Evolutionary conservation across 2,329 filamentous ascomycete genomes (phyloP).

Genomic region (Lasiodiplodia sp.): DNA sequence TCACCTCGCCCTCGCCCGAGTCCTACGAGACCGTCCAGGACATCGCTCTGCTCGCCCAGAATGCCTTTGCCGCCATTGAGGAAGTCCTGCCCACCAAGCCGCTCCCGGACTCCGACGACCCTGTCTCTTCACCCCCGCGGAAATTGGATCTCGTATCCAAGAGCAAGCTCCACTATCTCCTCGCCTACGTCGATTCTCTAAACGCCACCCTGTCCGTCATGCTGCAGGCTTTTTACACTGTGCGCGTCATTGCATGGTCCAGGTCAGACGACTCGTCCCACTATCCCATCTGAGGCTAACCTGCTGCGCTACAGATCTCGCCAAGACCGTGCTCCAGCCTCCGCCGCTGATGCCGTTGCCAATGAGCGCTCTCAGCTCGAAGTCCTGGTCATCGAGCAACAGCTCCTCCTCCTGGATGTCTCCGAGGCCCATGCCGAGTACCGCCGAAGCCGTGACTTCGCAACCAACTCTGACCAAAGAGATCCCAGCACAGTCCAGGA

Average conservation of each 20-base stretch:
- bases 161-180: conserved; percentile 42
- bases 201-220: conserved; percentile 47
- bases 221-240: conserved; percentile 47
- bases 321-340: conserved; percentile 22
- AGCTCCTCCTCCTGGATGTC: conserved; percentile 43
- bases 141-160: conserved; percentile 32
- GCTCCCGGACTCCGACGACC: conserved; percentile 18
- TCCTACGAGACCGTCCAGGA: conserved; percentile 46
- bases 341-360: conserved; percentile 40
- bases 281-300: background rate
- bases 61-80: conserved; percentile 41
- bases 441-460: conserved; percentile 22
- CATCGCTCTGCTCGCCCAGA: conserved; percentile 42
- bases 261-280: conserved; percentile 39
- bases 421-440: conserved; percentile 19
- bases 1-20: conserved; percentile 45
- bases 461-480: conserved; percentile 21
- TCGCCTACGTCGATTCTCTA: conserved; percentile 45
- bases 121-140: conserved; percentile 24
- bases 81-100: conserved; percentile 33
- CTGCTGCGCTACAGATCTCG: conserved; percentile 18
- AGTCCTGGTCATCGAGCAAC: conserved; percentile 49
- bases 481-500: conserved; percentile 11
- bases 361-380: conserved; percentile 49
- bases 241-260: conserved; percentile 48